These are phyloP conservation scores for Pseudocohnilembus persalinus DNA, from an alignment of 169 alveolate genomes.

Conservation along the genomic window DNA sequence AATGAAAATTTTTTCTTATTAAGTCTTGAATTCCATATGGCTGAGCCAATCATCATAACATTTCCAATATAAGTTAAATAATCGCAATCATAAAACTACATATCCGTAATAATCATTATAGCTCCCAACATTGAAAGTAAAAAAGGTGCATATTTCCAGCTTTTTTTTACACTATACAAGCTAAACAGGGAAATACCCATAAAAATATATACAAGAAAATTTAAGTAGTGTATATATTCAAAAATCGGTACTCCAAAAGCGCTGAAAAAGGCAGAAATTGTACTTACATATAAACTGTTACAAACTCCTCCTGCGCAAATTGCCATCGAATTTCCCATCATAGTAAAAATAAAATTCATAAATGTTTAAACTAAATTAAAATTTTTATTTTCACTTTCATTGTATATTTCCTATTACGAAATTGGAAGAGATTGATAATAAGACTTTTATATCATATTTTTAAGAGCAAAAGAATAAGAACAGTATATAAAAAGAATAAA, in stretches of 20 bases:
- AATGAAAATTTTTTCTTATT: conserved; percentile 14
- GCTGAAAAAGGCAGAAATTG: conserved; percentile 44
- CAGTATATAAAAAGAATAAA: conserved; percentile 24
- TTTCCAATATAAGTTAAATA: conserved; percentile 30
- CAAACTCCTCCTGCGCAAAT: conserved; percentile 50
- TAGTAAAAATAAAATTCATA: conserved; percentile 19
- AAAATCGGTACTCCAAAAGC: conserved; percentile 50
- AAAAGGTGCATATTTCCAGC: conserved; percentile 34
- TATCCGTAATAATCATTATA: conserved; percentile 26
- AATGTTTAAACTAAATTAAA: background rate
- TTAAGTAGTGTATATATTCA: conserved; percentile 43
- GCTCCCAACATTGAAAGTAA: conserved; percentile 28
- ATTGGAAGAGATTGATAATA: background rate
- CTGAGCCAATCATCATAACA: conserved; percentile 31
- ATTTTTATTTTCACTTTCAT: conserved; percentile 4
- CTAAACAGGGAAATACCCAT: conserved; percentile 36
- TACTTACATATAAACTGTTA: conserved; percentile 39
- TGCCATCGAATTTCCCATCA: conserved; percentile 39
- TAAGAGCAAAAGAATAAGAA: conserved; percentile 13
- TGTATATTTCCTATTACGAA: background rate
- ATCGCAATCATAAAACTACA: conserved; percentile 15
- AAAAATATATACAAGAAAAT: conserved; percentile 30
- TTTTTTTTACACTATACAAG: conserved; percentile 35
- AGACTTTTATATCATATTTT: conserved; percentile 1
- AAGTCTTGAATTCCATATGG: conserved; percentile 40